Evolutionary conservation across 1,284 basidiomycete species (phyloP), one percentile per base, ranked within the genome.

Genomic region (Hymenochaete sp.): DNA sequence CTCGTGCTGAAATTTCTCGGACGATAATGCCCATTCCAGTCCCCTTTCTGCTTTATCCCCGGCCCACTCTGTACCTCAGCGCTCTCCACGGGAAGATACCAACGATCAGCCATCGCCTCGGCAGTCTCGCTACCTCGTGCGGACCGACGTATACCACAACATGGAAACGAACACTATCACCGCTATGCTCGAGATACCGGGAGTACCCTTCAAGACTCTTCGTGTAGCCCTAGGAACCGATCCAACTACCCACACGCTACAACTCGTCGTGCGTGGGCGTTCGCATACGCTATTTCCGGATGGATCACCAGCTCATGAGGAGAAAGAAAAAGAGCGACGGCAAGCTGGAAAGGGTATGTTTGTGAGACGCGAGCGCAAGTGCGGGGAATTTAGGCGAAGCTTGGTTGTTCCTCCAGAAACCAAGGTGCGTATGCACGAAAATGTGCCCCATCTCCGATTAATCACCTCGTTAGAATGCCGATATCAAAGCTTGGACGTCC

Each of bases 121-220:
- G 16, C 24, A n/a, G n/a, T n/a, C 39, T 11, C 38, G 46, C 3
- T 62, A 58, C 43, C 49, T 47, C 25, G 71, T 77, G 49, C 69
- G 76, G 52, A 63, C 73, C 28, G 79, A 81, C 60, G 57, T 73
- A n/a, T 66, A 72, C 56, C 76, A 70, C 58, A 66, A 75, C 57
- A 55, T 57, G 27, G 59, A 65, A 18, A 67, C 65, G 35, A 66
- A 66, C 54, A 53, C 67, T 39, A 57, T 82, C 53, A 70, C 68
- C 46, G 76, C 72, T 38, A 66, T 74, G 60, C 68, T 81, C 59
- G 79, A 82, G 60, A 62, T 81, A 21, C 81, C 80, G 7, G 81
- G 80, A 22, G 63, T 80, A 53, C 71, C 68, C 57, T 70, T 66
- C 49, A 53, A 59, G 43, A 73, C 79, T 54, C 52, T 83, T 31